Percentiles rank a stretch among this genome's conserved stretches.
Evolutionary conservation across 176 grass and related monocot species (phyloP).

Genomic region (Triticum urartu): DNA sequence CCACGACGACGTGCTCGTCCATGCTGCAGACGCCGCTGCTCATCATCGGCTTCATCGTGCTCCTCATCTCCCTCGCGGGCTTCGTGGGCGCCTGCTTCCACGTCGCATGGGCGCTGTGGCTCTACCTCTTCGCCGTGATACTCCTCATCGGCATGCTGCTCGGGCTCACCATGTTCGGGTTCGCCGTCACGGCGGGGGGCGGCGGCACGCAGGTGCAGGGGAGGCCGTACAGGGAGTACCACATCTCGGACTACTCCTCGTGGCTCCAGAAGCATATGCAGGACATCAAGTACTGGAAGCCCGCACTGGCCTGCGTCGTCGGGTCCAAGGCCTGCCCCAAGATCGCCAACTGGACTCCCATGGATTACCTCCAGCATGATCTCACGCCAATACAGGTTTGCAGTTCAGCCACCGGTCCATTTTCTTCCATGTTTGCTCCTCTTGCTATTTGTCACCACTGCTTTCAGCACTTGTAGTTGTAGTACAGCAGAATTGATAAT

Average conservation of each 20-base stretch:
- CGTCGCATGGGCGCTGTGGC: constrained; percentile 81
- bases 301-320: constrained; percentile 71
- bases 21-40: constrained; percentile 88
- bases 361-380: constrained; percentile 83
- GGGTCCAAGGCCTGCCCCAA: constrained; percentile 74
- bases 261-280: constrained; percentile 73
- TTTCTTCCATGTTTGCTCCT: not conserved
- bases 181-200: constrained; percentile 72
- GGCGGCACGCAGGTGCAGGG: constrained; percentile 60
- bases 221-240: constrained; percentile 80
- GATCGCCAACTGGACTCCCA: constrained; percentile 71
- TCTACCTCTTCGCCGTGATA: constrained; percentile 76
- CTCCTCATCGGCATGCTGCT: constrained; percentile 70
- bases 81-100: constrained; percentile 96
- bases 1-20: constrained; percentile 59
- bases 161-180: constrained; percentile 68
- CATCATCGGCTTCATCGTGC: constrained; percentile 62
- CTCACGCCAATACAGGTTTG: constrained; percentile 86
- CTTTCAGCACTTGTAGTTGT: not conserved
- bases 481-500: not conserved
- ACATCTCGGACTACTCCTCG: constrained; percentile 53
- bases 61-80: constrained; percentile 77
- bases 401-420: not conserved
- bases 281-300: constrained; percentile 61
- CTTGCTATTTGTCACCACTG: not conserved